These are phyloP conservation scores for Laetiporus sulphureus DNA, from an alignment of 1,284 basidiomycete genomes.

Conservation along the genomic window DNA sequence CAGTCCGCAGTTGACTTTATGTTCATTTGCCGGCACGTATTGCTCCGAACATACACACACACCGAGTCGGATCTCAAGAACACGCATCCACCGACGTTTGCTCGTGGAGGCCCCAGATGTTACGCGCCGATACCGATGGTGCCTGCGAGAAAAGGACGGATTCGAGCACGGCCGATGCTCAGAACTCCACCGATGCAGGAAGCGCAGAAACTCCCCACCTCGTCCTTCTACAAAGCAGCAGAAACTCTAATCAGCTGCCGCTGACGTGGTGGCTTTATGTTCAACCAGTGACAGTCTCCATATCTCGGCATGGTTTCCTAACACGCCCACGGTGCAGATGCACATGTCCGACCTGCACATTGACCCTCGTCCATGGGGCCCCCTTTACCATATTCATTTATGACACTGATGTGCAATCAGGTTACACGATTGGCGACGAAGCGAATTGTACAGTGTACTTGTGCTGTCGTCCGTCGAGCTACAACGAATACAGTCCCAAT, in stretches of 20 bases:
- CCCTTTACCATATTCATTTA: too few relatives aligned
- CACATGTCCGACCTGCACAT: constrained; percentile 78
- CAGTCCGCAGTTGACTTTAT: constrained; percentile 24
- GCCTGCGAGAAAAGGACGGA: not conserved
- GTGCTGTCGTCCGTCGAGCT: constrained; percentile 61
- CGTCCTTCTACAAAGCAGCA: too few relatives aligned
- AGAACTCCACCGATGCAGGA: too few relatives aligned
- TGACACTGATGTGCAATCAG: constrained; percentile 26
- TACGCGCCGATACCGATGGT: not conserved
- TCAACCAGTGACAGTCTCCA: not conserved
- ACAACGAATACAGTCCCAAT: constrained; percentile 46
- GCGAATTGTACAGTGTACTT: constrained; percentile 63
- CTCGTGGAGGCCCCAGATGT: not conserved
- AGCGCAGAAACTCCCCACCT: too few relatives aligned
- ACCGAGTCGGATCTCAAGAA: constrained; percentile 16
- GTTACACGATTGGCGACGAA: constrained; percentile 67
- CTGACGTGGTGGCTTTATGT: not conserved
- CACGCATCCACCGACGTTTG: constrained; percentile 6
- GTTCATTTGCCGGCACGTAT: constrained; percentile 29
- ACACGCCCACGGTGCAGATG: constrained; percentile 20
- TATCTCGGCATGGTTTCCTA: not conserved
- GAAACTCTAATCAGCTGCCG: too few relatives aligned
- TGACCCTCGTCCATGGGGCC: constrained; percentile 61
- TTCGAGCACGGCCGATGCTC: not conserved
- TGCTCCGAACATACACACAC: constrained; percentile 24